Conservation (phyloP, 2,329 filamentous ascomycete genomes). For the Colletotrichum plurivorum region DNA sequence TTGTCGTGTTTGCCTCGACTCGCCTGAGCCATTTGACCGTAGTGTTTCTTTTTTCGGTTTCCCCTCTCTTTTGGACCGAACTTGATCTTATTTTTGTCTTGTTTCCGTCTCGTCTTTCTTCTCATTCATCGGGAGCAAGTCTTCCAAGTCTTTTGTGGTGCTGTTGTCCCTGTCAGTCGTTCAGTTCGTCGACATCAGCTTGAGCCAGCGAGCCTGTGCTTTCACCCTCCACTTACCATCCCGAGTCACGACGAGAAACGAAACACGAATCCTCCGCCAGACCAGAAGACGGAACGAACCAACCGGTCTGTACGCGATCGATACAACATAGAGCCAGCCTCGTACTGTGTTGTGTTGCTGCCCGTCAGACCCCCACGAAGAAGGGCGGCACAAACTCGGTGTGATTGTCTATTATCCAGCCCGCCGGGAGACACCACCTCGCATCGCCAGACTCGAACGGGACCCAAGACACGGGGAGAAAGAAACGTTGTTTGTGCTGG, state of each 20-base stretch:
- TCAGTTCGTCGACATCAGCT: neutral
- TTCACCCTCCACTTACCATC: neutral
- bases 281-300: too few species aligned
- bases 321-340: slow-evolving; percentile 1
- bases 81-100: neutral
- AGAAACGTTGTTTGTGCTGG: too few species aligned
- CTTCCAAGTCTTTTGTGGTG: slow-evolving; percentile 1
- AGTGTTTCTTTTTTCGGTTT: neutral
- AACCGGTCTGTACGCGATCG: neutral
- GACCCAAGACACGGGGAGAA: slow-evolving; percentile 3
- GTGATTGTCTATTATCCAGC: neutral
- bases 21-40: neutral
- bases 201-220: slow-evolving; percentile 32
- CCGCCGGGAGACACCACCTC: neutral
- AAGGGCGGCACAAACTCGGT: neutral
- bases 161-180: neutral
- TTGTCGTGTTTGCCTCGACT: slow-evolving; percentile 4
- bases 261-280: neutral
- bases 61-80: neutral
- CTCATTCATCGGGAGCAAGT: neutral
- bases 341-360: neutral
- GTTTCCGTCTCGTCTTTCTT: neutral
- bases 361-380: neutral
- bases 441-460: slow-evolving; percentile 7
- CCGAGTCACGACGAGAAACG: neutral